A percentile compares a stretch with the other conserved stretches of the same genome.
Evolutionary conservation across 768 basidiomycete species (phyloP).

Genomic region (Lentinula detonsa): DNA sequence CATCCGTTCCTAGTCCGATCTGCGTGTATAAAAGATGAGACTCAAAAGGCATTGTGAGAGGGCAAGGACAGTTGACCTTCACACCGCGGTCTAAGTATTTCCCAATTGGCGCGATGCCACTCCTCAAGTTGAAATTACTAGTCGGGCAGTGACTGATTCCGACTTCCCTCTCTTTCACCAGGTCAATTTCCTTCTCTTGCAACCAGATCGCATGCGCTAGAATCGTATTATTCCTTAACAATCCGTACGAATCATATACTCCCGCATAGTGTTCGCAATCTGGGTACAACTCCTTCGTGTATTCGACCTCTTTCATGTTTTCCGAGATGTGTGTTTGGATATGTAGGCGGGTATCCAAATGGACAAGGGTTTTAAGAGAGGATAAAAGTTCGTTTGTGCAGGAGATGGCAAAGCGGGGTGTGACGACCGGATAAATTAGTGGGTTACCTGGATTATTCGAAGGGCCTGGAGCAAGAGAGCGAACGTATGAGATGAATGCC

Average conservation of each 20-base stretch:
- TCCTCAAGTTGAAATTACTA: constrained; percentile 87
- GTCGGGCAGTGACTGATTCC: constrained; percentile 93
- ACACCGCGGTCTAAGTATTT: constrained; percentile 76
- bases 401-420: constrained; percentile 94
- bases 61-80: constrained; percentile 48
- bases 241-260: constrained; percentile 74
- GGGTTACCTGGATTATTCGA: constrained; percentile 26
- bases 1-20: constrained; percentile 95
- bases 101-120: constrained; percentile 79
- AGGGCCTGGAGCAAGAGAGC: constrained; percentile 35
- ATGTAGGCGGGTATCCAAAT: constrained; percentile 50
- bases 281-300: constrained; percentile 64
- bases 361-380: constrained; percentile 56
- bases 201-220: constrained; percentile 87
- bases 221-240: constrained; percentile 76
- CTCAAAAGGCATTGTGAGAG: neutral
- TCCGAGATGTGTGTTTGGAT: constrained; percentile 95
- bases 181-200: constrained; percentile 60
- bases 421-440: constrained; percentile 85
- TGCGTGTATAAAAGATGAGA: constrained; percentile 19
- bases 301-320: constrained; percentile 65
- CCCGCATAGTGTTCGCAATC: constrained; percentile 60
- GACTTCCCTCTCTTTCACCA: constrained; percentile 58
- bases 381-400: constrained; percentile 69
- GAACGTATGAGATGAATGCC: constrained; percentile 65